Conservation (phyloP, 176 grass and related monocot species). For the Lolium perenne region DNA sequence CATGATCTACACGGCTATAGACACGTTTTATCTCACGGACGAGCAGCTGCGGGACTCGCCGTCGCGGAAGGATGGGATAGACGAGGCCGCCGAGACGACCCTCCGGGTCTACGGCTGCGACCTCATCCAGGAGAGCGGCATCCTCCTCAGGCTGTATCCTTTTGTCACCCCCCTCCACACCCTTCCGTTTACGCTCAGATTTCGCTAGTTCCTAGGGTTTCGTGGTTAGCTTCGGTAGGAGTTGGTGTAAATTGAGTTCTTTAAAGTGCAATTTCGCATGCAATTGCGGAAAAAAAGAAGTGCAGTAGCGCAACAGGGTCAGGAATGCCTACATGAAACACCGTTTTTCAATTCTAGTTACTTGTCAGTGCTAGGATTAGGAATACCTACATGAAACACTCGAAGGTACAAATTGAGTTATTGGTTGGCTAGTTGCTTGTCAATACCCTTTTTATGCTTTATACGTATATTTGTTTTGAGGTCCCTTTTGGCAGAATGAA, state of each 20-base stretch:
- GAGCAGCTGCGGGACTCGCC: constrained; percentile 82
- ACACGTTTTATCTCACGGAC: constrained; percentile 89
- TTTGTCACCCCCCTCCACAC: background rate
- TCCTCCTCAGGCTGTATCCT: constrained; percentile 90
- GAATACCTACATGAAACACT: background rate
- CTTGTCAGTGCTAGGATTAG: background rate
- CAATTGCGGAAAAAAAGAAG: background rate
- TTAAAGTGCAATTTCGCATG: background rate
- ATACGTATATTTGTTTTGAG: background rate
- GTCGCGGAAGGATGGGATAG: constrained; percentile 90
- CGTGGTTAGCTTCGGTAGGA: constrained; percentile 12
- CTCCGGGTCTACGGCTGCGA: constrained; percentile 85
- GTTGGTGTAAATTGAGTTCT: background rate
- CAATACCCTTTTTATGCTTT: background rate
- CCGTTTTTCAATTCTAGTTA: background rate
- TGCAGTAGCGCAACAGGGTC: background rate
- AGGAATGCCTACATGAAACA: background rate
- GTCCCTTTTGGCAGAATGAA: background rate
- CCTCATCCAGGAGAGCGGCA: constrained; percentile 95
- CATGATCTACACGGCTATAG: constrained; percentile 94
- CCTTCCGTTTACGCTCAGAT: background rate
- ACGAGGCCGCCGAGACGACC: constrained; percentile 73
- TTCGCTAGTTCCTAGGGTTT: constrained; percentile 21
- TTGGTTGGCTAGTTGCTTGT: background rate
- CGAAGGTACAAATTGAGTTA: too few species aligned